Base-by-base conservation (phyloP, 805 yeast species). In the Aciculoconidium aculeatum region DNA sequence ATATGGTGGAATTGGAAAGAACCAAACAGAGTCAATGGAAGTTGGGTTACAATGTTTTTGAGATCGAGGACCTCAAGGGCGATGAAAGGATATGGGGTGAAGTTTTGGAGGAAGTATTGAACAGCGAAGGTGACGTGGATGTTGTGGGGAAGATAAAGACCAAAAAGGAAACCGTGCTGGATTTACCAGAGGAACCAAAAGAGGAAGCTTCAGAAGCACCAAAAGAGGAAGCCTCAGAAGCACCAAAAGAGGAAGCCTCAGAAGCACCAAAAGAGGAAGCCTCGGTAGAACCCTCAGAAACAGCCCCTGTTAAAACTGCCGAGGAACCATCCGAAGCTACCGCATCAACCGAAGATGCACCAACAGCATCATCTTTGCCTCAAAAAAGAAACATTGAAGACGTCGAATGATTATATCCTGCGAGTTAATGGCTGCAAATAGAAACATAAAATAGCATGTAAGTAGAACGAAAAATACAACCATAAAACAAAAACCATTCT, bases 1-100 rank as follows among this genome's bases (percentile, higher is more conserved):
- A 86, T 48, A 88, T 92, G 95, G 95, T 81, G 6, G 77, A 76
- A 41, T 69, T 92, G 33, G 68, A 75, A 7, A 72, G 99, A 47
- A 51, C 61, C 7, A 65, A 71, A 32, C 98, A 94, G 55, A 85
- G 85, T 3, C 81, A 81, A 25, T 92, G 96, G 96, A 75, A 72
- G 21, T 55, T 90, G 25, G 78, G 73, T 1, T 72, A 72, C 37
- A 75, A 77, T 37, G 87, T 78, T 4, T 80, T 90, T 48, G 70
- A 70, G 17, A 32, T 84, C 19, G 70, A 65, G 23, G 88, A 82
- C 48, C 80, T 87, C 43, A 71, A 71, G 15, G 66, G 73, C 1
- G 72, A 69, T 26, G 82, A 78, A 42, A 60, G 59, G 12, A 64
- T 74, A 1, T 90, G 97, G 96, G 76, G 76, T 1, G 65, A 65